A percentile compares a stretch with the other conserved stretches of the same genome.
These are phyloP conservation scores for Trichoderma koningii DNA, from an alignment of 2,329 filamentous ascomycete species.

Conservation along the genomic window DNA sequence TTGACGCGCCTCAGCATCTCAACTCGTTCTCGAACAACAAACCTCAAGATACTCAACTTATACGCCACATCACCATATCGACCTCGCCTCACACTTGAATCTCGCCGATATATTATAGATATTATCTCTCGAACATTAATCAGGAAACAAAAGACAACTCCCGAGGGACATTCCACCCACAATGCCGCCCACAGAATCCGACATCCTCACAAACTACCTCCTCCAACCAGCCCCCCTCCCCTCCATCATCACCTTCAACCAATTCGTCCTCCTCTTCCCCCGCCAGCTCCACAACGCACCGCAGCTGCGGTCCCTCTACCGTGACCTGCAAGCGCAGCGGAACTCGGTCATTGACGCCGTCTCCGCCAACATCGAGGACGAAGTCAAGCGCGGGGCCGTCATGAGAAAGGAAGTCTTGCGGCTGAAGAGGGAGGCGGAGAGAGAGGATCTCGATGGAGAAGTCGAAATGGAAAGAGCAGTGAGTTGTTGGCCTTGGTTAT, in stretches of 20 bases:
- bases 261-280: constrained; percentile 79
- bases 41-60: not conserved
- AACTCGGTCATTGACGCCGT: constrained; percentile 69
- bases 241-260: constrained; percentile 69
- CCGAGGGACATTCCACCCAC: not conserved
- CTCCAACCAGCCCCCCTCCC: constrained; percentile 74
- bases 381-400: constrained; percentile 61
- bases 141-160: constrained; percentile 47
- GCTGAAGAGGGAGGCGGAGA: constrained; percentile 54
- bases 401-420: constrained; percentile 60
- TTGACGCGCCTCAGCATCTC: constrained; percentile 10
- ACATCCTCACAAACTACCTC: constrained; percentile 76
- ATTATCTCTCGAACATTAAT: not conserved
- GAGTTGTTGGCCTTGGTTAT: constrained; percentile 33
- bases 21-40: not conserved
- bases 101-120: too few relatives aligned
- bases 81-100: too few relatives aligned
- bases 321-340: constrained; percentile 75
- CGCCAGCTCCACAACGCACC: constrained; percentile 64
- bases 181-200: constrained; percentile 58
- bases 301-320: constrained; percentile 71
- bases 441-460: constrained; percentile 62
- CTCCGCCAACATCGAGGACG: constrained; percentile 63
- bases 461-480: constrained; percentile 63
- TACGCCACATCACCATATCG: not conserved